Evolutionary conservation across 148 eudicot genomes (phyloP), one percentile per base, ranked within the genome.

Genomic region (Beta vulgaris): DNA sequence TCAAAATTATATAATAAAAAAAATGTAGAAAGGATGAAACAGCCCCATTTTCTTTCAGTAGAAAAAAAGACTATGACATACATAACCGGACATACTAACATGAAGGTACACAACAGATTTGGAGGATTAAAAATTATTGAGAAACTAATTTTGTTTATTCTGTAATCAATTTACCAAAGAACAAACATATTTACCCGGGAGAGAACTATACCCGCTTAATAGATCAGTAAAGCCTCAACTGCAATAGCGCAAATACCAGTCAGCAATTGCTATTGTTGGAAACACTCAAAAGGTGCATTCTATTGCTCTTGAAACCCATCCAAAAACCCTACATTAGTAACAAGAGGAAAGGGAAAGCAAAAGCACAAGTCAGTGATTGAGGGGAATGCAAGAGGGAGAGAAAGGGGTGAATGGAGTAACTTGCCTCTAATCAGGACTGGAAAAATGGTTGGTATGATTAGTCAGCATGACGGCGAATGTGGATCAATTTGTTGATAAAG

Each of bases 381-480:
- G 4, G 25, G 12, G 23, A 57, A 55, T 19, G 67, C 19, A 64
- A 40, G 35, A 61, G 29, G 8, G 32, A 11, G 31, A 64, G 54
- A 40, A 12, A 63, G 57, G n/a, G 16, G 7, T n/a, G 40, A 21
- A 58, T 14, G 29, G 54, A 72, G 72, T n/a, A 55, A 68, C 16
- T 59, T 69, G 69, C 75, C 75, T 77, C 83, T 57, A 32, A 62
- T 36, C 32, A 77, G 18, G 79, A 59, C 31, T 32, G 29, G 34
- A 37, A 40, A 53, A 68, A 66, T n/a, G 39, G 7, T 21, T 32
- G 35, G 26, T 6, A 31, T 14, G 28, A 35, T 73, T 88, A 93
- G 81, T 93, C 98, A 63, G 82, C 80, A 83, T 93, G 98, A 76
- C 85, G 87, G 25, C 87, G 92, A 73, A 85, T 79, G 49, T 85